A percentile compares a stretch with the other conserved stretches of the same genome.
These are phyloP conservation scores for Talaromyces pinophilus DNA, from an alignment of 2,329 filamentous ascomycete species.

Conservation along the genomic window DNA sequence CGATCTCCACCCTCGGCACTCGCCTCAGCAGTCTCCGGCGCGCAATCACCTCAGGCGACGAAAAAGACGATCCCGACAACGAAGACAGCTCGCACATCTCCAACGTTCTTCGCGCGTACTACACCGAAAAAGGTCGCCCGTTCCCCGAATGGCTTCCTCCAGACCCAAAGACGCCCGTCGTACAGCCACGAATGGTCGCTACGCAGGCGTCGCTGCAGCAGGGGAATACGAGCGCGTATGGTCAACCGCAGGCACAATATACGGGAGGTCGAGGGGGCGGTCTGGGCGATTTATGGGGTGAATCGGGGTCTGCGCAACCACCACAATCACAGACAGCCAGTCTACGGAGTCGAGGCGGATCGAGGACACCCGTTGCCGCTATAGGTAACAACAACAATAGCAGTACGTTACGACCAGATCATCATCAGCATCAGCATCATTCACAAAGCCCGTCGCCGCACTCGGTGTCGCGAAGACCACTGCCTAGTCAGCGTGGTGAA, in stretches of 20 bases:
- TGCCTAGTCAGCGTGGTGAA: constrained; percentile 71
- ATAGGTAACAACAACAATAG: constrained; percentile 12
- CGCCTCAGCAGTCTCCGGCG: constrained; percentile 60
- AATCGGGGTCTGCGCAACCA: constrained; percentile 36
- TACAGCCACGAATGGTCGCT: constrained; percentile 49
- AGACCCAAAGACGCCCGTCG: constrained; percentile 73
- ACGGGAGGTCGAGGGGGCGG: constrained; percentile 48
- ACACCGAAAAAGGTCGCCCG: constrained; percentile 78
- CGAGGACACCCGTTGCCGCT: constrained; percentile 26
- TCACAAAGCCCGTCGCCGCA: constrained; percentile 32
- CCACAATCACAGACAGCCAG: constrained; percentile 40
- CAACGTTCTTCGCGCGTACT: constrained; percentile 89
- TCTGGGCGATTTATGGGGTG: constrained; percentile 62
- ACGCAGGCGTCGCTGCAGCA: constrained; percentile 56
- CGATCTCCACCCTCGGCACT: constrained; percentile 56
- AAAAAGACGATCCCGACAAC: constrained; percentile 48
- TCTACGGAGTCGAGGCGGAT: constrained; percentile 37
- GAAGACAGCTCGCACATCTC: constrained; percentile 94
- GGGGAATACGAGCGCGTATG: constrained; percentile 30
- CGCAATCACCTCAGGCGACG: constrained; percentile 45
- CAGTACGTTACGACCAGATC: constrained; percentile 14
- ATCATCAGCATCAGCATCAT: constrained; percentile 22
- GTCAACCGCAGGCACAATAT: constrained; percentile 33
- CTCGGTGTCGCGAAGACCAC: constrained; percentile 53
- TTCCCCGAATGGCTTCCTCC: constrained; percentile 87